Evolutionary conservation across 306 rosid genomes (phyloP), one percentile per base, ranked within the genome.

Genomic region (Medicago ruthenica): DNA sequence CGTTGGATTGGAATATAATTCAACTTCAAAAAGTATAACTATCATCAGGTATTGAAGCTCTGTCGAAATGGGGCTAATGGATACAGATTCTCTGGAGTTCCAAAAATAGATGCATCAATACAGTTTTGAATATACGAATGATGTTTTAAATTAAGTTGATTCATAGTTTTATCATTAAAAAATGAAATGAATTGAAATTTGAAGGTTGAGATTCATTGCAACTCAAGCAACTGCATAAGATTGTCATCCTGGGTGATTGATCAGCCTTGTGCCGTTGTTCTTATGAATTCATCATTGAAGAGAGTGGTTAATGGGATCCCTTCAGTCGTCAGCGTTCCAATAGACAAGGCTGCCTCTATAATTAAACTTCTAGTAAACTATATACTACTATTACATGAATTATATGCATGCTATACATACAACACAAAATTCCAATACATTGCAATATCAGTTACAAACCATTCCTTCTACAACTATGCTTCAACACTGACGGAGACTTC

Each of bases 401-500:
- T 70, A 84, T 69, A 83, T 76, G 24, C 70, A 70, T 66, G 50
- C 87, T 89, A 79, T 86, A 84, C 92, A 86, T 86, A 84, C 92
- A 89, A 72, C 70, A 75, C 81, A 61, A 72, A 39, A 69, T 70
- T 85, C 61, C 71, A 85, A 67, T 79, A 69, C 70, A 54, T 76
- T 70, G 74, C 73, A 87, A 78, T 76, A 68, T 50, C 78, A 68
- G 80, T 70, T 61, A 34, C 79, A 67, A 76, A 67, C 74, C 75
- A 70, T 74, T 74, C 79, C 68, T 74, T 81, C 84, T 83, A 69
- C 71, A 73, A 70, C 60, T 55, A 51, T 54, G 80, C 68, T 87
- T 75, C 88, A 58, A 90, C 90, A 70, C 90, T 76, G 59, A 88
- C 90, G 9, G 98, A 88, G 67, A 92, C 91, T 92, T 89, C 94